Evolutionary conservation across 2,329 filamentous ascomycete species (phyloP), one percentile per base, ranked within the genome.

Genomic region (Periconia macrospinosa): DNA sequence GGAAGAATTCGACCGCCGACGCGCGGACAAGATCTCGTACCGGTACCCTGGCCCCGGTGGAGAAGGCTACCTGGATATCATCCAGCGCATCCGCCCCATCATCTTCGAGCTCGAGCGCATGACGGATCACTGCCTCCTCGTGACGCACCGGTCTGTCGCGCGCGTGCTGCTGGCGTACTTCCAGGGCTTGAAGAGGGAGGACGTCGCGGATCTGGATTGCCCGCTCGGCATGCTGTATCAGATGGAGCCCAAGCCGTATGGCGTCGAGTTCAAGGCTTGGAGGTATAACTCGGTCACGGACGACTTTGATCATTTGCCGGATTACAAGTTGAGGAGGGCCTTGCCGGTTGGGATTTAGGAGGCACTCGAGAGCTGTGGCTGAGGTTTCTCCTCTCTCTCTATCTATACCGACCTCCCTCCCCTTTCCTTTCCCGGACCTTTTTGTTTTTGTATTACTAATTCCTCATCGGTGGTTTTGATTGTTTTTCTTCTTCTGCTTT

Each of bases 91-190:
- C 35, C 89, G 92, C 49, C 90, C 96, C 59, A 94, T 99, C 79
- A 96, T 99, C 59, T 89, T 96, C 47, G 94, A 99, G 78, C 88
- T 97, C 56, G 94, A 99, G 80, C 89, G 94, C 56, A 97, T 96
- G 81, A 96, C 91, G 30, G 94, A 99, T 67, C 93, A 97, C 74
- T 87, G 96, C 50, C 81, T 97, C 56, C 87, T 99, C 63, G 89
- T 97, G 62, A 92, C 91, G 33, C 94, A 97, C 73, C 90, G 94
- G 30, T 95, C 91, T 3, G 89, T 97, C 40, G 93, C 91, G 52
- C 86, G 94, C 30, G 93, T 99, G 6, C 79, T 99, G 55, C 87
- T 99, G 75, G 92, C 93, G 1, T 99, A 99, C 75, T 99, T 99
- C 76, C 92, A 94, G 79, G 92, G 96, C 54, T 80, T 97, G 49